These are phyloP conservation scores for Flaveria floridana DNA, from an alignment of 140 eudicot genomes.

Conservation along the genomic window DNA sequence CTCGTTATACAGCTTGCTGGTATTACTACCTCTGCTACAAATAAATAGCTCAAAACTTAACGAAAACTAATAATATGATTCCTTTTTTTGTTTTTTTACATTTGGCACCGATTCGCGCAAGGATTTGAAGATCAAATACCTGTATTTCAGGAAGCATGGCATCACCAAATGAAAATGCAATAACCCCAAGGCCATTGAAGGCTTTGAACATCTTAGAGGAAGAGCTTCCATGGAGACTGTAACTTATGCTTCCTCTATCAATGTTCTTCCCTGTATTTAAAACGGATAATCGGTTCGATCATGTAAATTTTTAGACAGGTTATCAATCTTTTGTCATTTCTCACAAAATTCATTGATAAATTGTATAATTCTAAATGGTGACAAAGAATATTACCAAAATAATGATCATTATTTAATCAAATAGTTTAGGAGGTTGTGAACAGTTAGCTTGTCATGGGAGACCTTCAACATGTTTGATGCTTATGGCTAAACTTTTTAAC, in stretches of 20 bases:
- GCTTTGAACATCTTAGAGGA: conserved; percentile 50
- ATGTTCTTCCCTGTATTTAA: conserved; percentile 45
- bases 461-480: too few species aligned
- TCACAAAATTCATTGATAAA: too few species aligned
- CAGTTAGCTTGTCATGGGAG: too few species aligned
- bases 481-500: too few species aligned
- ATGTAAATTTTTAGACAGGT: too few species aligned
- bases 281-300: background rate
- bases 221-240: conserved; percentile 50
- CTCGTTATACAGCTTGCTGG: background rate
- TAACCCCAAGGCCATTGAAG: conserved; percentile 53
- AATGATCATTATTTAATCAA: too few species aligned
- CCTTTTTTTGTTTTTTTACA: background rate
- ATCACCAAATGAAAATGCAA: conserved; percentile 64
- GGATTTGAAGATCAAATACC: conserved; percentile 26
- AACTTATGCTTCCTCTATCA: conserved; percentile 42
- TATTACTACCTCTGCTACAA: background rate
- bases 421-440: too few species aligned
- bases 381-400: too few species aligned
- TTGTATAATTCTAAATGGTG: too few species aligned
- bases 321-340: too few species aligned
- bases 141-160: conserved; percentile 75
- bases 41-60: too few species aligned
- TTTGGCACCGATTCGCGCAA: background rate
- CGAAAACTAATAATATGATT: background rate